Evolutionary conservation across 495 filamentous ascomycete species (phyloP).

Genomic region (Aspergillus kassunensis): DNA sequence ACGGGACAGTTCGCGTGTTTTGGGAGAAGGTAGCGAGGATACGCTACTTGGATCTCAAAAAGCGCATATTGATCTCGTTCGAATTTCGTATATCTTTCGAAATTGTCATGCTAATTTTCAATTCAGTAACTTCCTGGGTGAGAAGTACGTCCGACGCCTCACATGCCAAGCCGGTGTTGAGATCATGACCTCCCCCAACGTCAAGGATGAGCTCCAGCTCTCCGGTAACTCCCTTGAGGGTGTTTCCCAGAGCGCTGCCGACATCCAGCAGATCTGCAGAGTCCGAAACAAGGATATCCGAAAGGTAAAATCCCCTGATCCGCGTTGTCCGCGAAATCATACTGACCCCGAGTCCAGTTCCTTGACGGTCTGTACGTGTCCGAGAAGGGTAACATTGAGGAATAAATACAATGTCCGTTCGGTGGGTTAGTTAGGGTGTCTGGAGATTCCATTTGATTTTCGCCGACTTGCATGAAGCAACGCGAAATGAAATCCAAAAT

Average conservation of each 20-base stretch:
- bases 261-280: slow-evolving; percentile 99
- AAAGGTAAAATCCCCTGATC: slow-evolving; percentile 68
- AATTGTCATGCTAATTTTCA: slow-evolving; percentile 20
- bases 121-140: slow-evolving; percentile 92
- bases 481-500: slow-evolving; percentile 41
- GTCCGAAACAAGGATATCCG: slow-evolving; percentile 99
- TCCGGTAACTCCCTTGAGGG: slow-evolving; percentile 91
- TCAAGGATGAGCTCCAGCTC: slow-evolving; percentile 95
- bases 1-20: background rate
- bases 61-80: background rate
- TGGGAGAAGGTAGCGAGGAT: background rate
- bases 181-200: slow-evolving; percentile 78
- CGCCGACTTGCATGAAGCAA: slow-evolving; percentile 46
- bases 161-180: slow-evolving; percentile 86
- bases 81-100: background rate
- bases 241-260: slow-evolving; percentile 95
- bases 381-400: slow-evolving; percentile 88
- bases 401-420: slow-evolving; percentile 44
- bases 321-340: background rate
- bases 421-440: slow-evolving; percentile 38
- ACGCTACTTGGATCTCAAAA: background rate
- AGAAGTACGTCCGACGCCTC: slow-evolving; percentile 96
- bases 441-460: slow-evolving; percentile 35
- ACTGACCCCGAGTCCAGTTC: slow-evolving; percentile 64
- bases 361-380: slow-evolving; percentile 99